Conservation (phyloP, 139 green algal genomes). For the Coelastrella sp. region DNA sequence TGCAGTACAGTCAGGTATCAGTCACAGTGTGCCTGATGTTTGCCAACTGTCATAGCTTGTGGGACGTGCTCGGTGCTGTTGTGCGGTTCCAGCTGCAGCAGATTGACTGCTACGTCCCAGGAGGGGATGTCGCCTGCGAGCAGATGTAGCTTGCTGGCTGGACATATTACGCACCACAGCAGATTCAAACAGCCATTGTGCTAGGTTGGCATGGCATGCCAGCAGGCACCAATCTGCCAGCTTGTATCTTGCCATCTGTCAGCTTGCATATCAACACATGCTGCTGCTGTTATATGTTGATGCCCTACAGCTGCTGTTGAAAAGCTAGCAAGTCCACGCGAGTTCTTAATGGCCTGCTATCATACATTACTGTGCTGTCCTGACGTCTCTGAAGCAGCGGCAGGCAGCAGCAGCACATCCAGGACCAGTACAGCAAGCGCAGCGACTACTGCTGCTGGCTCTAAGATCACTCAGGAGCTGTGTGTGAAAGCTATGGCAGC, state of each 20-base stretch:
- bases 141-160: too few species aligned
- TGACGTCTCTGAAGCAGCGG: not conserved
- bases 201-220: too few species aligned
- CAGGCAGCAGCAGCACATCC: not conserved
- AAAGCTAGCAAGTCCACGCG: conserved; percentile 78
- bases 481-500: conserved; percentile 90
- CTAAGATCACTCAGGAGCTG: conserved; percentile 66
- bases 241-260: not conserved
- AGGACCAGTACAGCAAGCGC: not conserved
- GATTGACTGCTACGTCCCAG: too few species aligned
- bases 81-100: too few species aligned
- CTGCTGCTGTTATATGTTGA: not conserved
- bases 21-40: too few species aligned
- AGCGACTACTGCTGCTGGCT: not conserved
- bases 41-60: too few species aligned
- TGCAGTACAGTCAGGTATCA: too few species aligned
- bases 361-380: conserved; percentile 60
- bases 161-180: too few species aligned
- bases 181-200: too few species aligned
- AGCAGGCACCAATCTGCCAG: too few species aligned
- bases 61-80: too few species aligned
- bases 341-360: conserved; percentile 88
- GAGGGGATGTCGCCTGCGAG: too few species aligned
- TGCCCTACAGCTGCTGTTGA: conserved; percentile 61
- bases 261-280: not conserved